Evolutionary conservation across 148 eudicot species (phyloP).

Genomic region (Dianthus caryophyllus): DNA sequence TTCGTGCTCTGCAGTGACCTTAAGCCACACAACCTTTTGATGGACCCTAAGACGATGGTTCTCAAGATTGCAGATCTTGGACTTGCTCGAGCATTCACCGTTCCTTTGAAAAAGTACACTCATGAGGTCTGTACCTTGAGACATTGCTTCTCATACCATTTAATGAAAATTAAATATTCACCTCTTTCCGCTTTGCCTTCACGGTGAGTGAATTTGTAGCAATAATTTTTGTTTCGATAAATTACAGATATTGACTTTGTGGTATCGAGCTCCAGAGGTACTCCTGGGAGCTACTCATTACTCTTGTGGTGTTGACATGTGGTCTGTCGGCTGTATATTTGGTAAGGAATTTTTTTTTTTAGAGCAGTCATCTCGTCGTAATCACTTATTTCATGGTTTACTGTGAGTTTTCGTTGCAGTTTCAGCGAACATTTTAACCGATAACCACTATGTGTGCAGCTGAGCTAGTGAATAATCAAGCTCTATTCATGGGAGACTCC

Average conservation of each 20-base stretch:
- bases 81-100: conserved; percentile 73
- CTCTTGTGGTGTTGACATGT: conserved; percentile 94
- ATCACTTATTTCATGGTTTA: not conserved
- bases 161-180: no score
- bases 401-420: conserved; percentile 11
- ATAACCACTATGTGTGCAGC: not conserved
- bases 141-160: not conserved
- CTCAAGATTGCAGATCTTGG: conserved; percentile 97
- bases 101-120: conserved; percentile 92
- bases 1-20: conserved; percentile 54
- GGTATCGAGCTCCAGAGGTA: conserved; percentile 98
- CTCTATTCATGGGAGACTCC: conserved; percentile 11
- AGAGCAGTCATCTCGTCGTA: not conserved
- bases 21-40: conserved; percentile 96
- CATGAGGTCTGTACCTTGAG: conserved; percentile 57
- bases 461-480: conserved; percentile 10
- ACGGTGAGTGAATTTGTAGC: no score
- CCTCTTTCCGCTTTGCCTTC: not conserved
- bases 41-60: conserved; percentile 69
- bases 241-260: conserved; percentile 78
- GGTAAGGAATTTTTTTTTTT: conserved; percentile 40
- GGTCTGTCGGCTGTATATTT: conserved; percentile 98
- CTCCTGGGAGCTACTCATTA: conserved; percentile 89
- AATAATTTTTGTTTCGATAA: not conserved
- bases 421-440: no score